phyloP scores from a whole-genome alignment of 768 basidiomycete species.

The Mycena metata region DNA sequence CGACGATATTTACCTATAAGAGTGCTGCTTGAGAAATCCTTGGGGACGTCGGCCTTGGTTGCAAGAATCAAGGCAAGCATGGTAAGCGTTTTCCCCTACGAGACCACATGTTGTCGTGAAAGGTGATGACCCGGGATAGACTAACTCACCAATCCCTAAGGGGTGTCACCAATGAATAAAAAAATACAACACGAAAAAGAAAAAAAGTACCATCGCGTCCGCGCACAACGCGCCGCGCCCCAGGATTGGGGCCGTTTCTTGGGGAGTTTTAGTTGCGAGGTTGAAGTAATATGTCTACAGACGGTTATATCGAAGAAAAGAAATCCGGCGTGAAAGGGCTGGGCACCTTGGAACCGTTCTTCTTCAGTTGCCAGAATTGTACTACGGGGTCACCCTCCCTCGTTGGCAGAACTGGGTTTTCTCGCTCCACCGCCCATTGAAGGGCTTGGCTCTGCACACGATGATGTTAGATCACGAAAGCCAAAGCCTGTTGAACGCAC shows the following conservation, averaged over 20 bases:
- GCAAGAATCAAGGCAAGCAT: slow-evolving; percentile 87
- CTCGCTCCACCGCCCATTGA: slow-evolving; percentile 86
- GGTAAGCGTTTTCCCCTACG: slow-evolving; percentile 90
- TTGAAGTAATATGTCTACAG: slow-evolving; percentile 77
- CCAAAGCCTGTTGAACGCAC: slow-evolving; percentile 49
- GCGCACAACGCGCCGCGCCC: slow-evolving; percentile 91
- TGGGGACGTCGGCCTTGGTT: slow-evolving; percentile 74
- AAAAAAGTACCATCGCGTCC: slow-evolving; percentile 90
- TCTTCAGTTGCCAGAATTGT: slow-evolving; percentile 89
- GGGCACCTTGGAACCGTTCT: slow-evolving; percentile 66
- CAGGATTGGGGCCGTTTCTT: slow-evolving; percentile 70
- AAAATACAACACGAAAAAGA: background rate
- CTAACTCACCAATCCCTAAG: slow-evolving; percentile 59
- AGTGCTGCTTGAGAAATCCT: slow-evolving; percentile 74
- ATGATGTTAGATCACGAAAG: slow-evolving; percentile 7
- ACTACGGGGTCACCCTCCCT: slow-evolving; percentile 78
- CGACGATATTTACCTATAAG: slow-evolving; percentile 73
- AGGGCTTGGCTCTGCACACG: slow-evolving; percentile 78
- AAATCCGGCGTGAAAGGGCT: background rate
- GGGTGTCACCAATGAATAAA: background rate
- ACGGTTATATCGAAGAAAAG: background rate
- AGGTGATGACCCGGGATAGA: background rate
- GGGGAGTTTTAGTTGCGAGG: slow-evolving; percentile 86
- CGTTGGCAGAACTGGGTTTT: slow-evolving; percentile 82
- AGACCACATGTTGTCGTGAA: background rate